Evolutionary conservation across 306 rosid species (phyloP), one percentile per base, ranked within the genome.

Genomic region (Alnus glutinosa): DNA sequence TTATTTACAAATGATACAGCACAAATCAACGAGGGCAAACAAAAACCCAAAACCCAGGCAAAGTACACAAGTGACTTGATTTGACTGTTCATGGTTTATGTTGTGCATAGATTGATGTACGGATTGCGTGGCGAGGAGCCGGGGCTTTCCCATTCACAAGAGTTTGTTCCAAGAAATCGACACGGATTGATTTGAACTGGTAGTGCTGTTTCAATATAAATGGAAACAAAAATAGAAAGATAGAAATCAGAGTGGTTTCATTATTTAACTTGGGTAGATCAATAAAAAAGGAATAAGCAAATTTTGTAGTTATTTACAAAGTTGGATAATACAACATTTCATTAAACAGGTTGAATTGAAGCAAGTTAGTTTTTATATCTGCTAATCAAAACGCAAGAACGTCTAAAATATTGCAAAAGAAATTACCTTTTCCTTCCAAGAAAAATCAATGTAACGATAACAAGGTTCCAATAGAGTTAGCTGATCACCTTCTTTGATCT

Each of bases 401-500:
- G 46, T 74, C 19, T 2, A 50, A 36, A 46, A 11, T 9, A 59
- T 15, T 74, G 46, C 32, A 49, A 36, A 81, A 48, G 74, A 47
- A 44, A 16, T 61, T 78, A 95, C 98, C 98, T 91, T 93, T 79
- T 79, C 98, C 70, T 91, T 87, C 98, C 98, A 93, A 10, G 88
- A 83, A 61, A 95, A 79, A 64, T 89, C 80, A 5, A 87, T 74
- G 30, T 70, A 73, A 70, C 86, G 92, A 78, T 67, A 88, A 82
- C 64, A 85, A 16, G 99, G 99, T 52, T 93, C 96, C 71, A 91
- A 78, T 70, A 95, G 28, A 9, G 92, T 86, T 73, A 95, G 78
- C 80, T 89, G 97, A 84, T 95, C 98, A 83, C 98, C 97, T 89
- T 89, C 98, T 90, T 93, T 92, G 86, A 93, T 87, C 94, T 95